Conservation (phyloP, 176 grass and related monocot genomes). For the Eleusine indica region DNA sequence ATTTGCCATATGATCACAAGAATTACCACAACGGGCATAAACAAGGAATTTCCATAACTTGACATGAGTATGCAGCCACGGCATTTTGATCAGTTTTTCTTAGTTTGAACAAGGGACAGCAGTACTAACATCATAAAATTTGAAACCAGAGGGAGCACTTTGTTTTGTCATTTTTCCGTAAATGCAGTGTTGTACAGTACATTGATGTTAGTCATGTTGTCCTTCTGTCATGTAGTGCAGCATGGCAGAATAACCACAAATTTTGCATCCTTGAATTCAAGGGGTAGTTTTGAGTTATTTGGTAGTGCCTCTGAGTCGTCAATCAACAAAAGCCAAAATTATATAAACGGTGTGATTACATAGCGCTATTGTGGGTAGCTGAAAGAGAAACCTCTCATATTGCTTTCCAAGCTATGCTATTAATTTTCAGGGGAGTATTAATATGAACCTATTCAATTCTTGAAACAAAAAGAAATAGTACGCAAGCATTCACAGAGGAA, state of each 20-base stretch:
- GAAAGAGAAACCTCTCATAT: neutral
- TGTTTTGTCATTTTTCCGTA: neutral
- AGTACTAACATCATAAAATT: neutral
- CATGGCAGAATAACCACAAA: slow-evolving; percentile 2
- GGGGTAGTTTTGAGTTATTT: neutral
- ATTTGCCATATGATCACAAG: neutral
- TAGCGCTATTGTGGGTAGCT: neutral
- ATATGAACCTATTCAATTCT: slow-evolving; percentile 14
- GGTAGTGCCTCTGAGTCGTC: neutral
- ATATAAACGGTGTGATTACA: neutral
- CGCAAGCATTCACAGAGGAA: neutral
- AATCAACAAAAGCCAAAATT: neutral
- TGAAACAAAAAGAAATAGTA: slow-evolving; percentile 37
- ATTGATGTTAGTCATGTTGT: neutral
- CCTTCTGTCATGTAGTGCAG: neutral
- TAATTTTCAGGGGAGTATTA: neutral
- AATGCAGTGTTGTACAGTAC: neutral
- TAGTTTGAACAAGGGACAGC: neutral
- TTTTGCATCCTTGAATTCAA: slow-evolving; percentile 17
- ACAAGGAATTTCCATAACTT: neutral
- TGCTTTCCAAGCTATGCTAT: slow-evolving; percentile 5
- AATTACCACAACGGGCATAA: neutral
- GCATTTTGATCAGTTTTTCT: neutral
- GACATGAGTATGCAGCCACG: neutral
- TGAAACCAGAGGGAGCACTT: neutral